A percentile compares a stretch with the other conserved stretches of the same genome.
Conservation (phyloP, 2,329 filamentous ascomycete species). For the Aspergillus eucalypticola region DNA sequence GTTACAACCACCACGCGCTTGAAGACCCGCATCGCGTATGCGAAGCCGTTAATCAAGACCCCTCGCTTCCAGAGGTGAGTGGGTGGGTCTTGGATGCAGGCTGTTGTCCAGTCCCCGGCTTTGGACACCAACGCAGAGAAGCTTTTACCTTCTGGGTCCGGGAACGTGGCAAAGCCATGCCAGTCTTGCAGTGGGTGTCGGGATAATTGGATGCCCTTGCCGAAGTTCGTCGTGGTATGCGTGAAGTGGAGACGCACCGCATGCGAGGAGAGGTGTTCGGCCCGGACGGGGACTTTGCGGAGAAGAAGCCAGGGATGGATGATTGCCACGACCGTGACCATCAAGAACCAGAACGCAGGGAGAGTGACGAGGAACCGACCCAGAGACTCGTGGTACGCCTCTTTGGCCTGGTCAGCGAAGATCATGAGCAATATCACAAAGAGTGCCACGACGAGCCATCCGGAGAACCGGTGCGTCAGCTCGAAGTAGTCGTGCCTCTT, state of each 20-base stretch:
- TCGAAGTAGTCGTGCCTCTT: constrained; percentile 70
- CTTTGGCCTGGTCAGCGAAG: constrained; percentile 48
- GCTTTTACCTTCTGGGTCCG: constrained; percentile 56
- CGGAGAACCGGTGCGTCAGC: constrained; percentile 68
- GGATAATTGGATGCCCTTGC: constrained; percentile 62
- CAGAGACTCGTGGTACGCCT: constrained; percentile 35
- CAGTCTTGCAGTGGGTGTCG: constrained; percentile 67
- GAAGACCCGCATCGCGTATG: constrained; percentile 68
- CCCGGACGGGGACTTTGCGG: constrained; percentile 64
- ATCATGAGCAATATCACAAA: constrained; percentile 67
- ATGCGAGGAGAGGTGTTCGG: constrained; percentile 69
- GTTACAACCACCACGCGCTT: constrained; percentile 65
- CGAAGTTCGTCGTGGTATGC: constrained; percentile 60
- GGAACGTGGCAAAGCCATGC: constrained; percentile 75
- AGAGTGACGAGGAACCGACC: constrained; percentile 46
- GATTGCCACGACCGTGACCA: constrained; percentile 64
- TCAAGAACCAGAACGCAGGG: constrained; percentile 68
- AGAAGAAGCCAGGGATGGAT: constrained; percentile 73
- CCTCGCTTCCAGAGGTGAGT: constrained; percentile 67
- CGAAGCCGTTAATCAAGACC: constrained; percentile 66
- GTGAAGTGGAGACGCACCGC: constrained; percentile 70
- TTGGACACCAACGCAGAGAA: constrained; percentile 72
- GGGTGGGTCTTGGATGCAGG: constrained; percentile 63
- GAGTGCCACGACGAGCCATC: constrained; percentile 66
- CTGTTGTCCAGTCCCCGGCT: constrained; percentile 72